Evolutionary conservation across 108 stramenopile species (phyloP).

Genomic region (Nitzschia inconspicua): DNA sequence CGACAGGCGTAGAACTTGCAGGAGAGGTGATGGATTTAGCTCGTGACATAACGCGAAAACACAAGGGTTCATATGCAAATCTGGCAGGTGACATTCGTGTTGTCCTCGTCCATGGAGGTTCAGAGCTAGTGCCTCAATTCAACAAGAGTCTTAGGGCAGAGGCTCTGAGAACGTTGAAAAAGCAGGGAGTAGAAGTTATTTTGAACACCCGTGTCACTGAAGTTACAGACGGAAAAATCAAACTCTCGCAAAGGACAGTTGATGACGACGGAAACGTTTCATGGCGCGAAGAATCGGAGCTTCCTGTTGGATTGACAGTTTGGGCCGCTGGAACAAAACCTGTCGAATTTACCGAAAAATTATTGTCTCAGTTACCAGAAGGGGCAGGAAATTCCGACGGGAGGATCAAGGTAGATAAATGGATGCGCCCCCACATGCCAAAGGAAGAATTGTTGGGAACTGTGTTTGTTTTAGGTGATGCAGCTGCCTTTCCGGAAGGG

Average conservation of each 20-base stretch:
- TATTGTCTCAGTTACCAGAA: constrained; percentile 45
- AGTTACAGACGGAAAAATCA: constrained; percentile 40
- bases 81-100: constrained; percentile 45
- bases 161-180: constrained; percentile 36
- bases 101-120: constrained; percentile 51
- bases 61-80: constrained; percentile 46
- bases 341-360: constrained; percentile 48
- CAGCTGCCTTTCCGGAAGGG: constrained; percentile 34
- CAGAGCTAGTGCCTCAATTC: constrained; percentile 57
- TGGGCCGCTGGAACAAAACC: constrained; percentile 70
- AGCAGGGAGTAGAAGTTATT: constrained; percentile 51
- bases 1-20: constrained; percentile 69
- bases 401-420: constrained; percentile 59
- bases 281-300: constrained; percentile 24
- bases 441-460: constrained; percentile 36
- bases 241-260: constrained; percentile 28
- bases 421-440: constrained; percentile 46
- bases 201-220: constrained; percentile 52
- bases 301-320: constrained; percentile 46
- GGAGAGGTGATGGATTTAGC: constrained; percentile 72
- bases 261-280: constrained; percentile 27
- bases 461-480: constrained; percentile 67
- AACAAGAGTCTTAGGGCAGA: constrained; percentile 40
- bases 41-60: constrained; percentile 29
- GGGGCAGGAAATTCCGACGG: constrained; percentile 38